These are phyloP conservation scores for Scleroderma bovista DNA, from an alignment of 768 basidiomycete species.

Conservation along the genomic window DNA sequence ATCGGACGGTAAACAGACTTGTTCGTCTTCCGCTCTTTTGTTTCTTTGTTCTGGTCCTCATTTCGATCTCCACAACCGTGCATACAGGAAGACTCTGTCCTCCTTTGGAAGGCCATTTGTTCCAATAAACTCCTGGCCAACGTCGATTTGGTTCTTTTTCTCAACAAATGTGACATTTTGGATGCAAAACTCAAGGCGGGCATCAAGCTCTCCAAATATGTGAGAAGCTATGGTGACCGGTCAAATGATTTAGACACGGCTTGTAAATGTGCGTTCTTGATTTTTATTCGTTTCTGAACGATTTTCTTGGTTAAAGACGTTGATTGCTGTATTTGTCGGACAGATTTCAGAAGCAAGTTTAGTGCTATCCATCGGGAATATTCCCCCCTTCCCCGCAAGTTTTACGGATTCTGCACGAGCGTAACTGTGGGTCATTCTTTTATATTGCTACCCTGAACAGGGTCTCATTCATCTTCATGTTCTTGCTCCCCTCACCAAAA, in stretches of 20 bases:
- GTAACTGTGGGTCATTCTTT: constrained; percentile 48
- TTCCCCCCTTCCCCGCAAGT: constrained; percentile 67
- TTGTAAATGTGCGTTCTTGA: constrained; percentile 49
- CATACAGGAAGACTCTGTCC: constrained; percentile 66
- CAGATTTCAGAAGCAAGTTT: constrained; percentile 68
- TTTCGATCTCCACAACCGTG: not conserved
- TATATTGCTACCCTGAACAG: not conserved
- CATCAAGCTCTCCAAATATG: constrained; percentile 58
- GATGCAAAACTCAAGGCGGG: constrained; percentile 61
- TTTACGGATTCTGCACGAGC: constrained; percentile 74
- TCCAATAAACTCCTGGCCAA: constrained; percentile 64
- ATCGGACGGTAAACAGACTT: constrained; percentile 46
- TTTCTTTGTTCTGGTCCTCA: not conserved
- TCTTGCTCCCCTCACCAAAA: not conserved
- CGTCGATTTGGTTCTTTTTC: constrained; percentile 72
- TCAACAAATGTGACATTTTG: constrained; percentile 80
- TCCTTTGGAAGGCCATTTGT: constrained; percentile 70
- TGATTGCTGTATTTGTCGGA: not conserved
- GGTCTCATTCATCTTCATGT: not conserved
- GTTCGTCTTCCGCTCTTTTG: constrained; percentile 23
- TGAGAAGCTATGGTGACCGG: constrained; percentile 64
- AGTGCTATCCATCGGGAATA: constrained; percentile 72
- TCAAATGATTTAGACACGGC: constrained; percentile 66
- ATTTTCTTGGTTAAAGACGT: not conserved
- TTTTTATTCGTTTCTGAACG: not conserved